Conservation (phyloP, 768 basidiomycete genomes). For the Mrakia blollopis region DNA sequence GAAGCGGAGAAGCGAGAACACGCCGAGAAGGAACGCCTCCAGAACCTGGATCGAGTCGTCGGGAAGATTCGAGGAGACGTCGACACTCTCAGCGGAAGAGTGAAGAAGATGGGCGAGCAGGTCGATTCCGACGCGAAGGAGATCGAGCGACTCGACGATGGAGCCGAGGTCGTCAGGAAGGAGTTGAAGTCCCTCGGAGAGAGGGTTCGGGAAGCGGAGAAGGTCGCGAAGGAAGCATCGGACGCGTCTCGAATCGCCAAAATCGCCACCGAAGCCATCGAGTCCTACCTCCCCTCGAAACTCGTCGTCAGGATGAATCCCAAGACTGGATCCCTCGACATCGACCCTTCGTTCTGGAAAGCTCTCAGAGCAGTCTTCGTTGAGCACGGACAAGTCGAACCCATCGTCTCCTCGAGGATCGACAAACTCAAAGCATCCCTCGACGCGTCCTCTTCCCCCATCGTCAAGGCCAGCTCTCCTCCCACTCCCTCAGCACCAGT, state of each 20-base stretch:
- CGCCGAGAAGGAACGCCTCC: constrained; percentile 25
- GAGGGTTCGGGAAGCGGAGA: constrained; percentile 40
- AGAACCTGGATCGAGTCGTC: constrained; percentile 28
- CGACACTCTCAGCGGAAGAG: constrained; percentile 6
- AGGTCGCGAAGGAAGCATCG: constrained; percentile 38
- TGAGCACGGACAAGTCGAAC: constrained; percentile 37
- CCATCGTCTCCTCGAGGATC: constrained; percentile 37
- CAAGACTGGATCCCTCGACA: constrained; percentile 38
- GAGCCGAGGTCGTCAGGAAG: constrained; percentile 24
- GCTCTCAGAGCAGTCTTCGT: constrained; percentile 46
- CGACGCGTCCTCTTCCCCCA: not conserved
- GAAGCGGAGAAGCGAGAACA: not conserved
- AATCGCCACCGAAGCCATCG: constrained; percentile 41
- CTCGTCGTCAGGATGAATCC: constrained; percentile 43
- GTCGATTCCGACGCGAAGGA: not conserved
- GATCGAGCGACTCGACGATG: constrained; percentile 14
- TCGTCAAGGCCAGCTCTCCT: not conserved
- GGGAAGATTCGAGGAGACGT: constrained; percentile 27
- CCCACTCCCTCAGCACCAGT: not conserved
- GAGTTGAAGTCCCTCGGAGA: constrained; percentile 36
- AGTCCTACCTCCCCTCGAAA: constrained; percentile 44
- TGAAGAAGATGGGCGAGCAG: constrained; percentile 18
- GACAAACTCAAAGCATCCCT: constrained; percentile 10
- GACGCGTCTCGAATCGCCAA: constrained; percentile 40
- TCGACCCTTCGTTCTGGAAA: constrained; percentile 48